Conservation (phyloP, 345 rosid genomes). For the Gossypium arboreum region DNA sequence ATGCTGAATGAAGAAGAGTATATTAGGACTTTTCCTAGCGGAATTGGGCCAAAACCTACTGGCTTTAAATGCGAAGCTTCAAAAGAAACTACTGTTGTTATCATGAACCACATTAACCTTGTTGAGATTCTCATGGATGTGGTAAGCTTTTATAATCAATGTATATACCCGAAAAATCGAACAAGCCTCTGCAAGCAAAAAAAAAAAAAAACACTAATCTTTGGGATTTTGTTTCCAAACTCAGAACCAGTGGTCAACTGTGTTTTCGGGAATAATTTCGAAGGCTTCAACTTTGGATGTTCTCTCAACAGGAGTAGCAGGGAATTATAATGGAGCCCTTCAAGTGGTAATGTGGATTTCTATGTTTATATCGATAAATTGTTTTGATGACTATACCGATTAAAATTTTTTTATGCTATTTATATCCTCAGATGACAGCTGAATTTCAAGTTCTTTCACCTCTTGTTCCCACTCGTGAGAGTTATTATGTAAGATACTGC, state of each 20-base stretch:
- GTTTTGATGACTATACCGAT: neutral
- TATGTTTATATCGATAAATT: neutral
- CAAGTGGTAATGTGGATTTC: slow-evolving; percentile 52
- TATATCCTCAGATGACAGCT: slow-evolving; percentile 64
- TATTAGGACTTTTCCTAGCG: slow-evolving; percentile 42
- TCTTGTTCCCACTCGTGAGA: slow-evolving; percentile 71
- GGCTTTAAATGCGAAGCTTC: slow-evolving; percentile 86
- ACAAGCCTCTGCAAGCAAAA: neutral
- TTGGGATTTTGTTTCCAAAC: neutral
- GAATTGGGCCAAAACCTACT: slow-evolving; percentile 57
- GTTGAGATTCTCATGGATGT: slow-evolving; percentile 78
- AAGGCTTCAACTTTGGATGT: slow-evolving; percentile 63
- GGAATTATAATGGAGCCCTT: slow-evolving; percentile 67
- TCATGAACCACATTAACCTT: slow-evolving; percentile 60
- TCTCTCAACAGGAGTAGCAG: slow-evolving; percentile 56
- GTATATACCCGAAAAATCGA: neutral
- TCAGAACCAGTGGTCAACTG: slow-evolving; percentile 75
- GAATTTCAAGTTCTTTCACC: slow-evolving; percentile 82
- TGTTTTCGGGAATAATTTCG: slow-evolving; percentile 70
- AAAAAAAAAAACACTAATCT: neutral
- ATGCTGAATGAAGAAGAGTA: slow-evolving; percentile 71
- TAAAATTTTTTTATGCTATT: neutral
- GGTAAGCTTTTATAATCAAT: slow-evolving; percentile 36
- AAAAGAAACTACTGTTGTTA: slow-evolving; percentile 52
- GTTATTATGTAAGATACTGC: slow-evolving; percentile 68